Percentiles rank a stretch among this genome's conserved stretches.
Evolutionary conservation across 2,329 filamentous ascomycete species (phyloP).

Genomic region (Trichoderma lentiforme): DNA sequence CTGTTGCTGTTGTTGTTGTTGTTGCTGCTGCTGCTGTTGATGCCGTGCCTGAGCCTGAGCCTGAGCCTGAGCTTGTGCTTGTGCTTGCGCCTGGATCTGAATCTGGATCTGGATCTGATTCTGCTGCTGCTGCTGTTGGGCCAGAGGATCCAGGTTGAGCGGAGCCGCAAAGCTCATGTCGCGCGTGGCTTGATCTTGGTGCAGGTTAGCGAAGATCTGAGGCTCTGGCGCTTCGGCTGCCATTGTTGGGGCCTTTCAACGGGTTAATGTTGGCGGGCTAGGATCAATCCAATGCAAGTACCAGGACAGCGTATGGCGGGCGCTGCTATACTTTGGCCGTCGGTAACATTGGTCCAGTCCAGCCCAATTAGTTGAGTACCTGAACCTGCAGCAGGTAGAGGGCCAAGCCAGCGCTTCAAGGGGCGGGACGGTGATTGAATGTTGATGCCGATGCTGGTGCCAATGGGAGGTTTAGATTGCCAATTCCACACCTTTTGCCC

Average conservation of each 20-base stretch:
- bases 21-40: constrained; percentile 18
- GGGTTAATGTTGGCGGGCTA: neutral
- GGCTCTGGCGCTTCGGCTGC: constrained; percentile 10
- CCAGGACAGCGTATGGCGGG: constrained; percentile 8
- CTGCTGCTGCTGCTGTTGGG: constrained; percentile 29
- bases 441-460: neutral
- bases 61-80: neutral
- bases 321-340: neutral
- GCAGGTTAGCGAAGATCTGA: constrained; percentile 14
- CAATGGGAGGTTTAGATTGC: neutral
- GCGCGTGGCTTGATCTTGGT: constrained; percentile 14
- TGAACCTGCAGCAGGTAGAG: too few relatives aligned
- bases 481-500: neutral
- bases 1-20: constrained; percentile 20
- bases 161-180: constrained; percentile 35
- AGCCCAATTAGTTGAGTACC: neutral
- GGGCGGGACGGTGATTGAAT: neutral
- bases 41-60: constrained; percentile 12
- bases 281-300: neutral
- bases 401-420: neutral
- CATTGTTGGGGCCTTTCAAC: constrained; percentile 3
- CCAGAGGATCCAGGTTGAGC: constrained; percentile 25
- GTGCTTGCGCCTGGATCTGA: neutral
- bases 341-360: neutral
- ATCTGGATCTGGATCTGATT: constrained; percentile 19